Conservation (phyloP, 495 filamentous ascomycete species). For the Penicillium pulvis region DNA sequence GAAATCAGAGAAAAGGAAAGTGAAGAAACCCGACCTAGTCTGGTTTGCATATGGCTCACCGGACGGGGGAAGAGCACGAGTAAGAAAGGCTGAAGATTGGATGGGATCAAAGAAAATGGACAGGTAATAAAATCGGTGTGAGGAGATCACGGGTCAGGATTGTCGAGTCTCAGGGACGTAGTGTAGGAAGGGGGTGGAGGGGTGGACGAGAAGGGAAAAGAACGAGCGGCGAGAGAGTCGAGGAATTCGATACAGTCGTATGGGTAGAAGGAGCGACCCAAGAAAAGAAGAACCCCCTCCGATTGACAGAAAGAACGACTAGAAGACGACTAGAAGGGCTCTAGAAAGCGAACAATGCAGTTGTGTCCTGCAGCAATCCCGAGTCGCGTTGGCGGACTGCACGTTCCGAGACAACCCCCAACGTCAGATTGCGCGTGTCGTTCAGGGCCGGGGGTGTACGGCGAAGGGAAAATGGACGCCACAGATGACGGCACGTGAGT, state of each 20-base stretch:
- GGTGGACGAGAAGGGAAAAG: constrained; percentile 2
- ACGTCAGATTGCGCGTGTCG: constrained; percentile 16
- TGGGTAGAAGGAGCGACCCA: not conserved
- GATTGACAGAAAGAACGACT: constrained; percentile 19
- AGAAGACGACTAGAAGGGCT: constrained; percentile 17
- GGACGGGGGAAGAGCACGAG: not conserved
- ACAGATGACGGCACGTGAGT: constrained; percentile 23
- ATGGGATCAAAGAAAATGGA: not conserved
- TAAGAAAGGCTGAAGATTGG: not conserved
- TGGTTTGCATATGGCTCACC: constrained; percentile 28
- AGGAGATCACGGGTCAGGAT: not conserved
- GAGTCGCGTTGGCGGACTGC: constrained; percentile 29
- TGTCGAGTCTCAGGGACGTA: not conserved
- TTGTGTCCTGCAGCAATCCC: constrained; percentile 39
- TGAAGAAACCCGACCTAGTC: constrained; percentile 14
- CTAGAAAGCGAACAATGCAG: constrained; percentile 36
- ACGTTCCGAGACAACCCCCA: constrained; percentile 32
- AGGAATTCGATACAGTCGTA: not conserved
- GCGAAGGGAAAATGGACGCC: constrained; percentile 12
- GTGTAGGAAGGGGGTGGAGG: not conserved
- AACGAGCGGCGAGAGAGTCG: constrained; percentile 25
- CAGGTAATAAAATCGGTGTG: not conserved
- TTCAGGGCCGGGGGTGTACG: constrained; percentile 16
- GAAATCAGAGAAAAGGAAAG: constrained; percentile 15
- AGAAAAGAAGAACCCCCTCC: constrained; percentile 5